Evolutionary conservation across 1,139 yeast genomes (phyloP).

Genomic region (Hyphopichia buzzinii): DNA sequence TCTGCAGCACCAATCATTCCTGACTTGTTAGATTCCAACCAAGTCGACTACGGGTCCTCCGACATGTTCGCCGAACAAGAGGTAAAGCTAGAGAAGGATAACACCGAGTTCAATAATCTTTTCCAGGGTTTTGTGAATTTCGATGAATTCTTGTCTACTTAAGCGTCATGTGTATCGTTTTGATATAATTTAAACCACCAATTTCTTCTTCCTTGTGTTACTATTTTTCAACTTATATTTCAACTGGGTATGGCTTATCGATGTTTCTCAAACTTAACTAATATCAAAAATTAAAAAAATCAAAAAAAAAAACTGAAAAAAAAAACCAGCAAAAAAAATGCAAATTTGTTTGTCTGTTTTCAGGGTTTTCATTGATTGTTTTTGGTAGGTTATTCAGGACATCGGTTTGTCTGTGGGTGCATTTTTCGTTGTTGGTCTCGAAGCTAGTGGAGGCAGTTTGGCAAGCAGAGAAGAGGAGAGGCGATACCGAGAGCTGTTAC

Average conservation of each 20-base stretch:
- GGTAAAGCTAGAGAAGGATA: constrained; percentile 1
- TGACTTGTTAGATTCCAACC: constrained; percentile 19
- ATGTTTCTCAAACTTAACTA: neutral
- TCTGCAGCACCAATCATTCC: constrained; percentile 46
- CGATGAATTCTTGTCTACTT: constrained; percentile 29
- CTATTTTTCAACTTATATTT: neutral
- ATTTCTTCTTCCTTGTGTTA: constrained; percentile 1
- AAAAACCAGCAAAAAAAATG: constrained; percentile 1
- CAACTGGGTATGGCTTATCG: constrained; percentile 1
- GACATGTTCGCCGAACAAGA: constrained; percentile 11
- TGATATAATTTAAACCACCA: neutral
- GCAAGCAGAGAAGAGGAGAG: too few species aligned
- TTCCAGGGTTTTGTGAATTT: constrained; percentile 18
- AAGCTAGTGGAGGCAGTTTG: too few species aligned
- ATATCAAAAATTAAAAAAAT: neutral
- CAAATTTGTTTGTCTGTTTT: neutral
- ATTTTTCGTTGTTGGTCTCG: neutral
- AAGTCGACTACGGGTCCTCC: constrained; percentile 10
- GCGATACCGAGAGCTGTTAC: too few species aligned
- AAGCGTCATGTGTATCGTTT: constrained; percentile 2
- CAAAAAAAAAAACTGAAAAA: constrained; percentile 1
- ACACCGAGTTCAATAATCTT: constrained; percentile 11
- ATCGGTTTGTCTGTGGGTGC: neutral
- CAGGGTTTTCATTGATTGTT: too few species aligned
- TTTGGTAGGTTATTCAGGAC: neutral